Base-by-base conservation (phyloP, 306 rosid genomes). In the Corylus americana region DNA sequence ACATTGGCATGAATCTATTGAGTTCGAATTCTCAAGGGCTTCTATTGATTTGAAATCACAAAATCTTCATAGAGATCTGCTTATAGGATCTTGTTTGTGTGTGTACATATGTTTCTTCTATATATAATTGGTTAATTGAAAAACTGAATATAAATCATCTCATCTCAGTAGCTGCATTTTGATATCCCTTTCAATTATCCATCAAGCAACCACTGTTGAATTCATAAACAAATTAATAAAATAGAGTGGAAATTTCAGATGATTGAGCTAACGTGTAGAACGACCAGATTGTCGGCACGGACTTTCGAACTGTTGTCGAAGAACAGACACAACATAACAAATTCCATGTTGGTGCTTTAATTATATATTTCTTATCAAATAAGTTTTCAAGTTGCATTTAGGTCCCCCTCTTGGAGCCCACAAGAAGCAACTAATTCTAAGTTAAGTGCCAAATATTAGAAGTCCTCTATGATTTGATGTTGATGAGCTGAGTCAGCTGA, bases 401-500 rank as follows among this genome's bases (percentile, higher is more conserved):
- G 18, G 8, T 11, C 44, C 51, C 55, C 62, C 76, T 72, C 57
- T 11, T 31, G 69, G 55, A 35, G 37, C 55, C 48, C 77, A 54
- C 25, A 22, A 8, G 14, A 59, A 51, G 61, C 61, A 81, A 54
- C 55, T 48, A 31, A 59, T 25, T 61, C 75, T 66, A 50, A 29
- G 17, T 9, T 59, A 50, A 29, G 22, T 9, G 48, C 73, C 77
- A 54, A 73, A 29, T 76, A 22, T 22, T 22, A 73, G 13, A 44
- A 44, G 20, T 20, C 16, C 31, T 31, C 49, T 25, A 62, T 71
- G 48, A 48, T 76, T 62, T 14, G 71, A 72, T 11, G 13, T 47
- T 7, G 58, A 62, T 39, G 74, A 78, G 63, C 77, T 61, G 79
- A 71, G 82, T 74, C 86, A 79, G 75, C 49, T 79, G 78, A 67